Conservation (phyloP, 192 early-diverging fungal genomes). For the Podila horticola region DNA sequence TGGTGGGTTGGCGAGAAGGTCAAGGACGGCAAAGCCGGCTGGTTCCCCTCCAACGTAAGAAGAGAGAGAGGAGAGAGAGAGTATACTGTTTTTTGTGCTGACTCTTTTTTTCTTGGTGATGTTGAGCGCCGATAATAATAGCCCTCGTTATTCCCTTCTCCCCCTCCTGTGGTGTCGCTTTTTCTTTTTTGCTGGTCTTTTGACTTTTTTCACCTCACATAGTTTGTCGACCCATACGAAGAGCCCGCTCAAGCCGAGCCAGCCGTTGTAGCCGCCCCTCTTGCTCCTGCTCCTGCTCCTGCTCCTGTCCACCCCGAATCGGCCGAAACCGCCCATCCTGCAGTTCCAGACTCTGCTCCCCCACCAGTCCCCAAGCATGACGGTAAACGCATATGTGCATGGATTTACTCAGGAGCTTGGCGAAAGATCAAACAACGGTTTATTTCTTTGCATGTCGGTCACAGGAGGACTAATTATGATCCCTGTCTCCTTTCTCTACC, state of each 20-base stretch:
- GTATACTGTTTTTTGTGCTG: not conserved
- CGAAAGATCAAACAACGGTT: not conserved
- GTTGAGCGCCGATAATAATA: not conserved
- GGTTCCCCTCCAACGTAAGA: conserved; percentile 62
- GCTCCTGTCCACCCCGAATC: not conserved
- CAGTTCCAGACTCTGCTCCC: conserved; percentile 1
- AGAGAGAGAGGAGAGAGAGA: too few relatives aligned
- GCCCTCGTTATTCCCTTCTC: too few relatives aligned
- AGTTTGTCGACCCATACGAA: conserved; percentile 47
- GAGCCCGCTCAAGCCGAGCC: not conserved
- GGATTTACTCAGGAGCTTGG: too few relatives aligned
- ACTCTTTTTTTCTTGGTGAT: not conserved
- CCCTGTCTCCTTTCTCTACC: not conserved
- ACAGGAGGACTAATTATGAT: too few relatives aligned
- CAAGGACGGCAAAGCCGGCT: conserved; percentile 49
- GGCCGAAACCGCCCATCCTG: conserved; percentile 5
- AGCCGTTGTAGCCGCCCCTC: conserved; percentile 1
- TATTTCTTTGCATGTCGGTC: not conserved
- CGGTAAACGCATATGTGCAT: conserved; percentile 11
- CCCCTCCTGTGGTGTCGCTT: too few relatives aligned
- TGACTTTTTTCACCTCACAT: not conserved
- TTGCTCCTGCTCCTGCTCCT: not conserved
- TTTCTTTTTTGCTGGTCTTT: too few relatives aligned
- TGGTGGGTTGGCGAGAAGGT: conserved; percentile 60
- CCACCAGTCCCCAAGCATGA: conserved; percentile 31